Percentiles rank a stretch among this genome's conserved stretches.
Evolutionary conservation across 805 yeast genomes (phyloP).

Genomic region (Nakazawaea anatomiae): DNA sequence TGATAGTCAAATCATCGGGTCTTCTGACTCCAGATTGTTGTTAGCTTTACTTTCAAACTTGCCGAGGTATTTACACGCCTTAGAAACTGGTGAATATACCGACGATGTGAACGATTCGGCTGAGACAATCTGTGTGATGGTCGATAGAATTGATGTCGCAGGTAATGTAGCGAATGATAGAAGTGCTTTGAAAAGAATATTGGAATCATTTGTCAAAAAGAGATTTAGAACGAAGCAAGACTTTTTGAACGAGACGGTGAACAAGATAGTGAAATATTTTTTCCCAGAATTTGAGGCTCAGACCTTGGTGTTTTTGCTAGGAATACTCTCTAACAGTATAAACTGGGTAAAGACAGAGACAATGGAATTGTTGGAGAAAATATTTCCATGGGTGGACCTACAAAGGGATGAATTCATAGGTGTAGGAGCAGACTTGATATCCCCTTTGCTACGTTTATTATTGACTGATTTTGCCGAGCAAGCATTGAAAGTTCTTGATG

Average conservation of each 20-base stretch:
- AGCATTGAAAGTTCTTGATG: slow-evolving; percentile 87
- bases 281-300: slow-evolving; percentile 75
- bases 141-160: slow-evolving; percentile 34
- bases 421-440: slow-evolving; percentile 90
- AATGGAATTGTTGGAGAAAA: slow-evolving; percentile 63
- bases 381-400: slow-evolving; percentile 75
- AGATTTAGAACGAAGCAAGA: slow-evolving; percentile 89
- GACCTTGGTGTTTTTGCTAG: slow-evolving; percentile 67
- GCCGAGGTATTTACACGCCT: slow-evolving; percentile 80
- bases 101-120: slow-evolving; percentile 49
- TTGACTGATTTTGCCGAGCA: slow-evolving; percentile 84
- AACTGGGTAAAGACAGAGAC: slow-evolving; percentile 80
- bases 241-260: slow-evolving; percentile 74
- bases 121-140: slow-evolving; percentile 52
- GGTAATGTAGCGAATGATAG: slow-evolving; percentile 36
- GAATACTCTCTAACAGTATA: slow-evolving; percentile 69
- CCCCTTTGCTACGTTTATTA: slow-evolving; percentile 76
- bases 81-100: slow-evolving; percentile 49
- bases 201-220: slow-evolving; percentile 69
- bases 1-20: slow-evolving; percentile 74
- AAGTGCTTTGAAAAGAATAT: slow-evolving; percentile 52
- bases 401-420: slow-evolving; percentile 75
- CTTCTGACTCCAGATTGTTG: slow-evolving; percentile 60
- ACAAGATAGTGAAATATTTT: slow-evolving; percentile 59
- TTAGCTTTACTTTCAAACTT: slow-evolving; percentile 71